Conservation (phyloP, 495 filamentous ascomycete genomes). For the Podospora pseudocomata region DNA sequence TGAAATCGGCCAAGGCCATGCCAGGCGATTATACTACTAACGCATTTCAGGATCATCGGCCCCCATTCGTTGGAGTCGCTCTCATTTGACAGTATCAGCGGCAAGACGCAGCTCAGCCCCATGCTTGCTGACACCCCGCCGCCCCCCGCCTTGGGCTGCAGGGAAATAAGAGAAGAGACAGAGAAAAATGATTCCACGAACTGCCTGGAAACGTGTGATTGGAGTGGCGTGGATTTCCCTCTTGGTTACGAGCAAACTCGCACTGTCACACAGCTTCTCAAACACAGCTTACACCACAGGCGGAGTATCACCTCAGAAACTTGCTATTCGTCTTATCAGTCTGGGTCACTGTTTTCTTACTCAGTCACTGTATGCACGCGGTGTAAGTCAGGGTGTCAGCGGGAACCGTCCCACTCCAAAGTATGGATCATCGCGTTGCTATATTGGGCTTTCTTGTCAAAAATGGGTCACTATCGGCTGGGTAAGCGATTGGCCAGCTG, state of each 20-base stretch:
- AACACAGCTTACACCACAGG: background rate
- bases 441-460: background rate
- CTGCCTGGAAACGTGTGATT: background rate
- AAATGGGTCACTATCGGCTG: background rate
- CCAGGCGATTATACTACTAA: background rate
- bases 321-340: background rate
- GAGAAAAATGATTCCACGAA: background rate
- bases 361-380: background rate
- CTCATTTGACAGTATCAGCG: background rate
- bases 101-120: background rate
- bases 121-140: slow-evolving; percentile 1
- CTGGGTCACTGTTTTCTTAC: background rate
- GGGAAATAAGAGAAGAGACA: background rate
- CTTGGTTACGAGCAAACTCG: background rate
- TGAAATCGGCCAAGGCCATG: background rate
- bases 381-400: background rate
- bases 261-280: background rate
- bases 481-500: background rate
- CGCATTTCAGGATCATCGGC: background rate
- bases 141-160: background rate
- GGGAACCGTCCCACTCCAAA: background rate
- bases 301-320: background rate
- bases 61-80: background rate
- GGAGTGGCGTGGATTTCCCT: background rate
- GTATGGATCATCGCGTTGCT: background rate